These are phyloP conservation scores for Gamarada debralockiae DNA, from an alignment of 495 filamentous ascomycete species.

Conservation along the genomic window DNA sequence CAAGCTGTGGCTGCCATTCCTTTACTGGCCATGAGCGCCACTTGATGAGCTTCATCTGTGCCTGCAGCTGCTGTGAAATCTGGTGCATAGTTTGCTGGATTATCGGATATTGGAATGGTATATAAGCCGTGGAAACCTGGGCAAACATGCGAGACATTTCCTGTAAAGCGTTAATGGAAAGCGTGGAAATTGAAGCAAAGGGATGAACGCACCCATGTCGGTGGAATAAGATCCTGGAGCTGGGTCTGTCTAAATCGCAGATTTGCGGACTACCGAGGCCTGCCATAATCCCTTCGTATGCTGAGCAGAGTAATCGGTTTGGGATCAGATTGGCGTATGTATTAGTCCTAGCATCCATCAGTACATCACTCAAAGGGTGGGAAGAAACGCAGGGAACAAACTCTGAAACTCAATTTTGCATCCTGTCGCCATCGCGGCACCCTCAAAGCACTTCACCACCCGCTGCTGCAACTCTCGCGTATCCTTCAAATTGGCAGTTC, in stretches of 20 bases:
- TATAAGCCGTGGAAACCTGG: constrained; percentile 57
- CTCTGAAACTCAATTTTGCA: constrained; percentile 45
- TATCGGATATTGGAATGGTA: constrained; percentile 41
- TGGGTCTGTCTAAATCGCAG: not conserved
- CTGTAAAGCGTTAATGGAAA: constrained; percentile 35
- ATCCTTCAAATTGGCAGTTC: constrained; percentile 38
- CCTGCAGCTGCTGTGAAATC: constrained; percentile 50
- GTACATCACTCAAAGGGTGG: no score
- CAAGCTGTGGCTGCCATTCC: constrained; percentile 54
- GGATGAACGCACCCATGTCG: not conserved
- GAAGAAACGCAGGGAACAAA: no score
- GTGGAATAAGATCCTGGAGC: not conserved
- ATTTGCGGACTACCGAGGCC: constrained; percentile 21
- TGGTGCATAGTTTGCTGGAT: constrained; percentile 48
- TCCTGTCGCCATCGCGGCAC: constrained; percentile 51
- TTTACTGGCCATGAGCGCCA: constrained; percentile 45
- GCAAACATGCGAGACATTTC: constrained; percentile 52
- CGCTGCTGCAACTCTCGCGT: constrained; percentile 43
- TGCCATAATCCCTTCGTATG: constrained; percentile 46
- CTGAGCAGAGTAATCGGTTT: constrained; percentile 43
- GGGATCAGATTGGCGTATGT: constrained; percentile 51
- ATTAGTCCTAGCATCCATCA: constrained; percentile 31
- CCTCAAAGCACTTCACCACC: constrained; percentile 55
- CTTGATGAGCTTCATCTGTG: constrained; percentile 40
- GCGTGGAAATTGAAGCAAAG: no score